These are phyloP conservation scores for Aspergillus ochraceoroseus DNA, from an alignment of 2,329 filamentous ascomycete species.

Conservation along the genomic window DNA sequence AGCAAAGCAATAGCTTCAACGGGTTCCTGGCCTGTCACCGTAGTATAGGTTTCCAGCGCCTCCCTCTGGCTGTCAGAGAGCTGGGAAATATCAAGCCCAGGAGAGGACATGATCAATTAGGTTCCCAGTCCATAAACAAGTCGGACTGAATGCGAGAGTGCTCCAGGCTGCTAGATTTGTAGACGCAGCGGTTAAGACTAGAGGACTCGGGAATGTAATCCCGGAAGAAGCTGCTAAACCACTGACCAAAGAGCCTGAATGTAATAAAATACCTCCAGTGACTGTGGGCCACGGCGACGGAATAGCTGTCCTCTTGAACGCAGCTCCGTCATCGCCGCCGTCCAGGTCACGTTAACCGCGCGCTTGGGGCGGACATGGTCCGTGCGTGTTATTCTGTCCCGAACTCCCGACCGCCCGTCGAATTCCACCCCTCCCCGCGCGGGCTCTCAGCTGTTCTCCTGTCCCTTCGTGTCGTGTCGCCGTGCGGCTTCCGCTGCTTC, in stretches of 20 bases:
- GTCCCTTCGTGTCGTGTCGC: constrained; percentile 19
- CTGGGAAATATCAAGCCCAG: constrained; percentile 53
- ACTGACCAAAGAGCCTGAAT: too few relatives aligned
- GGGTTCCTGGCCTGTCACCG: constrained; percentile 78
- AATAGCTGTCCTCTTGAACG: constrained; percentile 19
- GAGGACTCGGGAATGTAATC: too few relatives aligned
- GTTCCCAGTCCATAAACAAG: constrained; percentile 23
- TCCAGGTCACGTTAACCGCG: constrained; percentile 21
- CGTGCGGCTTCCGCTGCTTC: constrained; percentile 18
- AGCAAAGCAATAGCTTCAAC: constrained; percentile 73
- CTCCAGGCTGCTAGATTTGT: too few relatives aligned
- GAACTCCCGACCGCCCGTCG: constrained; percentile 12
- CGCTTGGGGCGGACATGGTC: constrained; percentile 18
- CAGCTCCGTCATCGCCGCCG: constrained; percentile 22
- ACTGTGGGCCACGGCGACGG: too few relatives aligned
- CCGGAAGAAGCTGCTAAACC: too few relatives aligned
- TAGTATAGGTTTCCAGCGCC: constrained; percentile 79
- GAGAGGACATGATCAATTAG: constrained; percentile 44
- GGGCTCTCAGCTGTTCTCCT: too few relatives aligned
- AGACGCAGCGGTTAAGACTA: constrained; percentile 2
- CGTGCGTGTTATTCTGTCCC: constrained; percentile 11
- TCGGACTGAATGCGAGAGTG: too few relatives aligned
- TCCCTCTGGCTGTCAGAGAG: constrained; percentile 74
- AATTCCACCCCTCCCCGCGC: constrained; percentile 21
- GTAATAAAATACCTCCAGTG: too few relatives aligned